Conservation (phyloP, 2,329 filamentous ascomycete species). For the Fusarium lateritium region DNA sequence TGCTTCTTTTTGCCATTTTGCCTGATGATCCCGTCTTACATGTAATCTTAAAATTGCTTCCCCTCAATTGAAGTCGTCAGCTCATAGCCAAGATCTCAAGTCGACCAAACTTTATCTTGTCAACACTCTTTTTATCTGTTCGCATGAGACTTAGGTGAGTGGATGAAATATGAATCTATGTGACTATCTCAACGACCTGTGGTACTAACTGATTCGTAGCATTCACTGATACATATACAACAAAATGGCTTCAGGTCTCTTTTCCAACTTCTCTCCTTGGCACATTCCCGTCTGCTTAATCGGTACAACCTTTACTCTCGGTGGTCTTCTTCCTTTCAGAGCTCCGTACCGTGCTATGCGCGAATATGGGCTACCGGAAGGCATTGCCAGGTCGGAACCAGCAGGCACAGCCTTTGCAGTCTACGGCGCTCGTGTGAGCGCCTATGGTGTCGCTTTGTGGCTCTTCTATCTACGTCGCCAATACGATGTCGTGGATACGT, state of each 20-base stretch:
- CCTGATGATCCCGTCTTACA: slow-evolving; percentile 1
- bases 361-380: slow-evolving; percentile 53
- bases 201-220: not conserved
- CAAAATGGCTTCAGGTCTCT: slow-evolving; percentile 30
- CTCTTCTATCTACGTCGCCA: slow-evolving; percentile 43
- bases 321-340: slow-evolving; percentile 54
- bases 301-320: slow-evolving; percentile 51
- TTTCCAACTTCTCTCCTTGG: slow-evolving; percentile 39
- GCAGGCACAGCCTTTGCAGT: slow-evolving; percentile 52
- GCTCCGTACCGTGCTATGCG: slow-evolving; percentile 52
- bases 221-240: not conserved
- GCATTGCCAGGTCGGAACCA: slow-evolving; percentile 49
- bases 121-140: not conserved
- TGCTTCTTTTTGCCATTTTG: slow-evolving; percentile 1
- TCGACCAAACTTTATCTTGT: no score
- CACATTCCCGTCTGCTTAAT: slow-evolving; percentile 50
- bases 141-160: not conserved
- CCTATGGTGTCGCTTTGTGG: slow-evolving; percentile 43
- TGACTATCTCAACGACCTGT: not conserved
- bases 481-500: slow-evolving; percentile 38
- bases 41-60: not conserved
- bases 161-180: not conserved
- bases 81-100: not conserved
- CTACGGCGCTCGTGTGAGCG: slow-evolving; percentile 42
- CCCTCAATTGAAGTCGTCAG: not conserved